Base-by-base conservation (phyloP, 2,329 filamentous ascomycete genomes). In the Cercospora sojina region DNA sequence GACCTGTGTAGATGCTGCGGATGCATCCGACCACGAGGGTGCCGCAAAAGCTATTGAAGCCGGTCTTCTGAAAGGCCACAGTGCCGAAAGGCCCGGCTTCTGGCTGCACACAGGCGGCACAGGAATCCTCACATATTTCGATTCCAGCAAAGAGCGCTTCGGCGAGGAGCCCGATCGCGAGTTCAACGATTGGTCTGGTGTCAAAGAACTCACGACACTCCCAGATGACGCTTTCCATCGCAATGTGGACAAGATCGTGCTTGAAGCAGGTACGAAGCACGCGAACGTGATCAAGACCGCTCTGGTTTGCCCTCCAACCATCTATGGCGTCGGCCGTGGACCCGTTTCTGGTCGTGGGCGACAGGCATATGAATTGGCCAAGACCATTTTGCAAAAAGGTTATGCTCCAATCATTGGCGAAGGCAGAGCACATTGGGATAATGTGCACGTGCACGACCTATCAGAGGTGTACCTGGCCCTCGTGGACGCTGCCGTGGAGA, bases 191-290 rank as follows among this genome's bases (percentile, higher is more conserved):
- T 83, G 87, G 75, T 79, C 83, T 13, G 85, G 85, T 58, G 82
- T 91, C 41, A 78, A 81, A 12, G 83, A 85, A 53, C 64, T 78
- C 25, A 80, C 85, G 1, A 81, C 74, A 10, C 73, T 90, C 0
- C 88, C 88, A 0, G 85, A 88, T 72, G 73, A 78, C 0, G 88
- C 84, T 9, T 75, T 83, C 43, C 91, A 93, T 79, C 86, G 89
- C 13, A 82, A 89, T 73, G 86, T 92, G 3, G 91, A 94, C 77
- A 86, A 88, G 75, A 82, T 91, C 43, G 85, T 93, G 13, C 79
- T 90, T 0, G 80, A 77, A 1, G 81, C 84, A 0, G 81, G 79
- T 3, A 76, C 76, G 1, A 76, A 78, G 65, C 79, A 83, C 66
- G 79, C 78, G 0, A 80, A 82, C 3, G 79, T 78, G 0, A 81